A percentile compares a stretch with the other conserved stretches of the same genome.
phyloP scores from a whole-genome alignment of 352 stramenopile genomes.

The Pythium monospermum region DNA sequence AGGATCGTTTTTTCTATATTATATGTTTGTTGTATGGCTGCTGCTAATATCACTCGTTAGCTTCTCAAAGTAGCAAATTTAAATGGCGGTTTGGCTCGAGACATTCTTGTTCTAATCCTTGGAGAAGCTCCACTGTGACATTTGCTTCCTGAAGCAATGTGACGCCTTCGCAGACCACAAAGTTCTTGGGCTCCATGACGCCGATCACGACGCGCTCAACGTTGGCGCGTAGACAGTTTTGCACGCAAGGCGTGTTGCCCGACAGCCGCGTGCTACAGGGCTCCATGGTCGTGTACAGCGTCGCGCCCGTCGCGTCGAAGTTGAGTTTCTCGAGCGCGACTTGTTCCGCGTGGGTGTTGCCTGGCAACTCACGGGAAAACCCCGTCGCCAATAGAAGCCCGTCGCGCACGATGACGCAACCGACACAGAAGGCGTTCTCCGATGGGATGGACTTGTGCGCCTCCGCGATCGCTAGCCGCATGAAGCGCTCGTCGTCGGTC shows the following conservation, averaged over 20 bases:
- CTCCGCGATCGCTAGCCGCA: constrained; percentile 75
- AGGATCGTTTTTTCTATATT: no score
- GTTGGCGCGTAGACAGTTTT: constrained; percentile 65
- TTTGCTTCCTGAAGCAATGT: constrained; percentile 58
- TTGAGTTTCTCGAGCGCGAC: constrained; percentile 78
- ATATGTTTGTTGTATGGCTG: no score
- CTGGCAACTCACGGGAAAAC: constrained; percentile 81
- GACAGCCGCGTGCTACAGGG: constrained; percentile 84
- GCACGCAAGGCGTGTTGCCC: constrained; percentile 76
- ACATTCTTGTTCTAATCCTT: constrained; percentile 70
- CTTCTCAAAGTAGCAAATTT: constrained; percentile 54
- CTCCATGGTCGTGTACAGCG: constrained; percentile 89
- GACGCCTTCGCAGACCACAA: constrained; percentile 82
- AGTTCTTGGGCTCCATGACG: constrained; percentile 84
- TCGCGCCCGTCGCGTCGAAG: constrained; percentile 57
- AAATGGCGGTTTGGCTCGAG: constrained; percentile 70
- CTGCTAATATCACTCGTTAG: no score
- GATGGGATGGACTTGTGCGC: constrained; percentile 69
- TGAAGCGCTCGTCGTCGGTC: constrained; percentile 43
- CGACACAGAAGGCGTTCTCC: constrained; percentile 77
- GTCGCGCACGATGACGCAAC: constrained; percentile 69
- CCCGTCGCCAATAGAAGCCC: constrained; percentile 54
- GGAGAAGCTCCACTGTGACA: constrained; percentile 64
- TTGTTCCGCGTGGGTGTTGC: constrained; percentile 88
- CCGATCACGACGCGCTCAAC: constrained; percentile 75